phyloP scores from a whole-genome alignment of 1,284 basidiomycete species.

The Violaceomyces palustris region DNA sequence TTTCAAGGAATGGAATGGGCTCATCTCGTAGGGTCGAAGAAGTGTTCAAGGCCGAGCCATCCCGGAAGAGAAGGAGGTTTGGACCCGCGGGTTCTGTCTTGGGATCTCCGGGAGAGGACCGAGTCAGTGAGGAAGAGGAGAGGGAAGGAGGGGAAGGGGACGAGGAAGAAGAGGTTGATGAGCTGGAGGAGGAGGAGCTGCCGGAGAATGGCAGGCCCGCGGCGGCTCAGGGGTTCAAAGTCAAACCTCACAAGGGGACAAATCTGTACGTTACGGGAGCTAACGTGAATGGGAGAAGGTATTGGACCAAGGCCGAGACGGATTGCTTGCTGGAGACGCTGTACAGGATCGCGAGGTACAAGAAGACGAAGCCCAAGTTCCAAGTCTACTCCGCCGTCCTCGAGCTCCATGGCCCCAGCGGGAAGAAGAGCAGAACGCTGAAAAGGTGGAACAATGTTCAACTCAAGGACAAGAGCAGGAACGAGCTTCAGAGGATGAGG shows the following conservation, averaged over 20 bases:
- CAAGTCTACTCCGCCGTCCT: conserved; percentile 26
- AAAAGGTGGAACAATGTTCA: conserved; percentile 40
- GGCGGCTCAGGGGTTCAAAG: conserved; percentile 11
- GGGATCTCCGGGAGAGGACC: no score
- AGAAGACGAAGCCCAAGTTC: conserved; percentile 17
- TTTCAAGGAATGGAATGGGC: no score
- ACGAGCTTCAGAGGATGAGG: conserved; percentile 32
- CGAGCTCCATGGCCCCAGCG: conserved; percentile 16
- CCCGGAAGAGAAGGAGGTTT: no score
- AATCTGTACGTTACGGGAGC: conserved; percentile 34
- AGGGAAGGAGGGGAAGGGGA: no score
- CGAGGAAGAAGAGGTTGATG: conserved; percentile 11
- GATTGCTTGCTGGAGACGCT: conserved; percentile 12
- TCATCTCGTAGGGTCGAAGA: no score
- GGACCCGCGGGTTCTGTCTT: no score
- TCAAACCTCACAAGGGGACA: conserved; percentile 20
- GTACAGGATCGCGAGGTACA: conserved; percentile 20
- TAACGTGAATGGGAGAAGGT: conserved; percentile 25
- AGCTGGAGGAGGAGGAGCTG: conserved; percentile 11
- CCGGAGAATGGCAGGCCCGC: no score
- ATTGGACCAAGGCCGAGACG: conserved; percentile 21
- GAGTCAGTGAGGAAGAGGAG: no score
- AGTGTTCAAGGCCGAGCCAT: no score
- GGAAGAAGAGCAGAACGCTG: conserved; percentile 8
- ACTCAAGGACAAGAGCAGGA: conserved; percentile 41